These are phyloP conservation scores for Epichloe elymi DNA, from an alignment of 2,329 filamentous ascomycete genomes.

Conservation along the genomic window DNA sequence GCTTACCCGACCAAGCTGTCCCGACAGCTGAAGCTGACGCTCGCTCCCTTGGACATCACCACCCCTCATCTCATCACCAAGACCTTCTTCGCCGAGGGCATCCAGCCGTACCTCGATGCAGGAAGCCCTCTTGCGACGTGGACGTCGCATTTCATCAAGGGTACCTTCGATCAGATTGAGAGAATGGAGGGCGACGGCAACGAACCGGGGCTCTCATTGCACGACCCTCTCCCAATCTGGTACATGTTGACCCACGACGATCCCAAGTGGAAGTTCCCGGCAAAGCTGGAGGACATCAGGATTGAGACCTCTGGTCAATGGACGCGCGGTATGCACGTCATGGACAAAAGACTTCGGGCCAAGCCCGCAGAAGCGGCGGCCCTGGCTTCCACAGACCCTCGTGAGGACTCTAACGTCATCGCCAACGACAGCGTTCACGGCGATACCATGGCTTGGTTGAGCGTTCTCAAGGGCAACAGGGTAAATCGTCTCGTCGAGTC, in stretches of 20 bases:
- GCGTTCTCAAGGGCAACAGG: conserved; percentile 60
- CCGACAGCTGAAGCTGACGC: conserved; percentile 49
- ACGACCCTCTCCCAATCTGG: conserved; percentile 71
- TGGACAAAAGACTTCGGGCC: conserved; percentile 55
- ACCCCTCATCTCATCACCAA: conserved; percentile 53
- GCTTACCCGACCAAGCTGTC: conserved; percentile 53
- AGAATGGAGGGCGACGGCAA: conserved; percentile 43
- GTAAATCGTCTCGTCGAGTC: conserved; percentile 59
- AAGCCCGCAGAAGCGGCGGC: conserved; percentile 34
- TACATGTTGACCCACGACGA: conserved; percentile 54
- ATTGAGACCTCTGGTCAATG: conserved; percentile 87
- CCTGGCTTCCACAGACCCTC: conserved; percentile 26
- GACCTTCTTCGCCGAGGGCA: conserved; percentile 42
- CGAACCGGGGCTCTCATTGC: conserved; percentile 51
- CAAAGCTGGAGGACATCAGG: conserved; percentile 64
- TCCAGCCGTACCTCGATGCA: conserved; percentile 40
- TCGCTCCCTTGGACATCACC: conserved; percentile 70
- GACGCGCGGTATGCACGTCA: conserved; percentile 82
- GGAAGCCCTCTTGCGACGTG: conserved; percentile 64
- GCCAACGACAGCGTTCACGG: conserved; percentile 43
- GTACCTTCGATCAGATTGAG: conserved; percentile 56
- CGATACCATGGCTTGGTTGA: conserved; percentile 68
- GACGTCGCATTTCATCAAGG: conserved; percentile 58
- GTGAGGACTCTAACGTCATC: conserved; percentile 26
- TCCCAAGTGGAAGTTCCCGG: conserved; percentile 42